Evolutionary conservation across 1,139 yeast genomes (phyloP).

Genomic region (Diutina sp.): DNA sequence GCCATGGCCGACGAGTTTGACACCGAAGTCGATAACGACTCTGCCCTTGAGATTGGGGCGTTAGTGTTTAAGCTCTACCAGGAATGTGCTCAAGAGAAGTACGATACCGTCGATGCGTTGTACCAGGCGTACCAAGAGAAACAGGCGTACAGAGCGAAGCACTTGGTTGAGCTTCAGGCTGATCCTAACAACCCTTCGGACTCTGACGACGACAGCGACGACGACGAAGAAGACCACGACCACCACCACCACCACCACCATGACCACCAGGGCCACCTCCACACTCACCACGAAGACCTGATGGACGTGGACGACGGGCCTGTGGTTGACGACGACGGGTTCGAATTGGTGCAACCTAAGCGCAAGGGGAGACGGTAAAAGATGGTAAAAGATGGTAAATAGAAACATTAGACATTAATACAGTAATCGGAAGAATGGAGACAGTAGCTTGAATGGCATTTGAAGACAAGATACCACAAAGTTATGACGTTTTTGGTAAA

Average conservation of each 20-base stretch:
- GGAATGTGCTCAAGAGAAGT: constrained; percentile 44
- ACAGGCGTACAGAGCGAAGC: constrained; percentile 19
- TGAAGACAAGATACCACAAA: no score
- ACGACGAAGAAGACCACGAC: constrained; percentile 31
- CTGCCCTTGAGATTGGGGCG: constrained; percentile 65
- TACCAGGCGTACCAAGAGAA: constrained; percentile 47
- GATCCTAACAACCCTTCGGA: constrained; percentile 45
- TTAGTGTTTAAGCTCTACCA: constrained; percentile 53
- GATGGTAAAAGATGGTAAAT: neutral
- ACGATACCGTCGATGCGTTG: constrained; percentile 40
- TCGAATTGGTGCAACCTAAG: constrained; percentile 56
- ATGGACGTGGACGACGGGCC: constrained; percentile 42
- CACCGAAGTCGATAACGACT: constrained; percentile 76
- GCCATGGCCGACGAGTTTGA: constrained; percentile 96
- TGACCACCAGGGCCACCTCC: constrained; percentile 3
- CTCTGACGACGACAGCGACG: constrained; percentile 29
- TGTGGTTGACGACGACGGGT: constrained; percentile 84
- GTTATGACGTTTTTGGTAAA: no score
- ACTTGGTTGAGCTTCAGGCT: constrained; percentile 27
- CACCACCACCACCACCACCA: constrained; percentile 18
- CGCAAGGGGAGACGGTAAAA: constrained; percentile 32
- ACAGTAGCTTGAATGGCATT: no score
- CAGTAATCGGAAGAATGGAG: no score
- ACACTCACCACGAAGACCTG: constrained; percentile 16
- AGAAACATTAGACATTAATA: neutral